Evolutionary conservation across 2,329 filamentous ascomycete species (phyloP).

Genomic region (Grosmannia clavigera): DNA sequence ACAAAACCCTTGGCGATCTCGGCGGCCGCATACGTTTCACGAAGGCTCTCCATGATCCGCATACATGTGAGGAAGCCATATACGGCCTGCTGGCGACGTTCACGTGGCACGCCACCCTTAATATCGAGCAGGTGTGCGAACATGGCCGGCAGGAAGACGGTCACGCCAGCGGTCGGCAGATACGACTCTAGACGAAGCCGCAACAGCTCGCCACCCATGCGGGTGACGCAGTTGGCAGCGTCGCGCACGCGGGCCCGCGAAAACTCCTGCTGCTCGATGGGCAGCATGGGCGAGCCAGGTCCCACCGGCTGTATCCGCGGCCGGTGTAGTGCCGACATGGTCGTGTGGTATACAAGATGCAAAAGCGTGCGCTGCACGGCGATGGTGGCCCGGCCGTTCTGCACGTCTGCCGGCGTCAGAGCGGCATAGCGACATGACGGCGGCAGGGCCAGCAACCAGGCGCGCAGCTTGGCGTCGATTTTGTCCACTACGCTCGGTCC

Average conservation of each 20-base stretch:
- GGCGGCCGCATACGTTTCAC: slow-evolving; percentile 85
- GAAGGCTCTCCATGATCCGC: slow-evolving; percentile 75
- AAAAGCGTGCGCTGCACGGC: slow-evolving; percentile 70
- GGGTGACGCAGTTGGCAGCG: slow-evolving; percentile 74
- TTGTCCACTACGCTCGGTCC: slow-evolving; percentile 58
- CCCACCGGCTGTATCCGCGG: slow-evolving; percentile 78
- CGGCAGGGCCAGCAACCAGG: slow-evolving; percentile 65
- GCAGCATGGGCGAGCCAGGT: slow-evolving; percentile 37
- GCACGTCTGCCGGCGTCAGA: slow-evolving; percentile 40
- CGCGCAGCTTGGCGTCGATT: slow-evolving; percentile 67
- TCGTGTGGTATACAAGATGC: slow-evolving; percentile 90
- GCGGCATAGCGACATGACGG: slow-evolving; percentile 56
- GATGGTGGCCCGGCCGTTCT: slow-evolving; percentile 46
- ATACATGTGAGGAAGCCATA: slow-evolving; percentile 85
- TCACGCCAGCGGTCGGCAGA: slow-evolving; percentile 81
- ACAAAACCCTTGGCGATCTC: slow-evolving; percentile 92
- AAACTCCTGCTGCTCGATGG: slow-evolving; percentile 58
- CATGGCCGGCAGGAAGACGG: slow-evolving; percentile 80
- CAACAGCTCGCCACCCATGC: slow-evolving; percentile 67
- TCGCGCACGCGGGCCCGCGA: slow-evolving; percentile 74
- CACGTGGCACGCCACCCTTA: slow-evolving; percentile 71
- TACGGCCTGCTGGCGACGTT: slow-evolving; percentile 59
- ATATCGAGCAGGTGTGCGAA: slow-evolving; percentile 90
- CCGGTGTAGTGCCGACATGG: slow-evolving; percentile 78
- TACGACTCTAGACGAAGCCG: slow-evolving; percentile 61